These are phyloP conservation scores for Emmonsiellopsis sp. DNA, from an alignment of 2,329 filamentous ascomycete genomes.

Conservation along the genomic window DNA sequence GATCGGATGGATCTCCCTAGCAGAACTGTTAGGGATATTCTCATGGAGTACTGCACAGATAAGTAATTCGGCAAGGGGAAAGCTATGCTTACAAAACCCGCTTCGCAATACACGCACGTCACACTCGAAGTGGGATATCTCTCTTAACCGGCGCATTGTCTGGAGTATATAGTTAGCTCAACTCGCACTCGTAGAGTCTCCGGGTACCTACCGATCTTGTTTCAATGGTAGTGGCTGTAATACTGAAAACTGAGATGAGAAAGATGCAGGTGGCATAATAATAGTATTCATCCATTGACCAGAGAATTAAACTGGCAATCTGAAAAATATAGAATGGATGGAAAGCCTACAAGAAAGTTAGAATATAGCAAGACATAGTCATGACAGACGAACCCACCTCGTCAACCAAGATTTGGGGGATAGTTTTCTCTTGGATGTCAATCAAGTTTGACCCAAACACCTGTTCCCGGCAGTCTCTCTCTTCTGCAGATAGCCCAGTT, in stretches of 20 bases:
- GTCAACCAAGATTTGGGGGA: constrained; percentile 74
- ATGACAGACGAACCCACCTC: constrained; percentile 48
- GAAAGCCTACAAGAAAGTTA: constrained; percentile 53
- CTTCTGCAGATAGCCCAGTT: constrained; percentile 75
- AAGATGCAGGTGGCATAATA: constrained; percentile 97
- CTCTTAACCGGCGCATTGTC: constrained; percentile 82
- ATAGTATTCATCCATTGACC: constrained; percentile 94
- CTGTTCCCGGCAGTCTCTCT: constrained; percentile 70
- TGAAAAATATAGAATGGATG: constrained; percentile 99
- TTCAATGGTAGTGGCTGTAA: constrained; percentile 79
- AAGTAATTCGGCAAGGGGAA: neutral
- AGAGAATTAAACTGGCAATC: constrained; percentile 83
- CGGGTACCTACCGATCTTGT: constrained; percentile 59
- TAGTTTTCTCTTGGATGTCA: constrained; percentile 83
- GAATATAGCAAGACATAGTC: constrained; percentile 12
- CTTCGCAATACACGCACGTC: constrained; percentile 88
- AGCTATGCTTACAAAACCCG: constrained; percentile 65
- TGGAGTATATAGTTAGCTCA: constrained; percentile 23
- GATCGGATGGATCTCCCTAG: constrained; percentile 75
- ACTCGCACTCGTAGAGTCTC: neutral
- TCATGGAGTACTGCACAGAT: neutral
- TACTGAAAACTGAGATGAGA: constrained; percentile 85
- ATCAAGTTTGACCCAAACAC: constrained; percentile 89
- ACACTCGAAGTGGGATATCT: constrained; percentile 92
- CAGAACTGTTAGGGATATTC: constrained; percentile 5